Percentiles rank a stretch among this genome's conserved stretches.
These are phyloP conservation scores for Kalmusia sp. DNA, from an alignment of 2,329 filamentous ascomycete species.

Conservation along the genomic window DNA sequence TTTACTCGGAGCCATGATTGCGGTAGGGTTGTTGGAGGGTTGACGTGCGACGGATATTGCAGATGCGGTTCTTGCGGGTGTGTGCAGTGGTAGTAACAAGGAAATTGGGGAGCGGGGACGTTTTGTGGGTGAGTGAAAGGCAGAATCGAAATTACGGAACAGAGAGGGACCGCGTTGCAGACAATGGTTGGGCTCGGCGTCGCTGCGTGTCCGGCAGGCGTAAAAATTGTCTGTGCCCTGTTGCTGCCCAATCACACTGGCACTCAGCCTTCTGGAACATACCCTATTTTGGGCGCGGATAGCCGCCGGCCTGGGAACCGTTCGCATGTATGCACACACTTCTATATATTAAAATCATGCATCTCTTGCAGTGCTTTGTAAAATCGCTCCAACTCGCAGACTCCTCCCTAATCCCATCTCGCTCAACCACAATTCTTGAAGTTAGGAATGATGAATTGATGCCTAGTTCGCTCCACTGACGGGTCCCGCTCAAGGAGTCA, in stretches of 20 bases:
- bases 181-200: slow-evolving; percentile 38
- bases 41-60: slow-evolving; percentile 5
- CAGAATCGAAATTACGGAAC: slow-evolving; percentile 22
- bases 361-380: no score
- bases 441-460: no score
- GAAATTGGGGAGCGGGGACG: slow-evolving; percentile 10
- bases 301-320: neutral
- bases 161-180: slow-evolving; percentile 28
- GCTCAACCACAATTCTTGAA: no score
- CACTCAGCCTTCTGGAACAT: neutral
- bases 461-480: neutral
- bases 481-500: slow-evolving; percentile 4
- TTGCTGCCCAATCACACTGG: slow-evolving; percentile 40
- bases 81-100: slow-evolving; percentile 6
- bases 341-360: neutral
- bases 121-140: slow-evolving; percentile 21
- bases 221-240: slow-evolving; percentile 29
- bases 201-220: slow-evolving; percentile 22
- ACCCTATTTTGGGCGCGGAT: slow-evolving; percentile 5
- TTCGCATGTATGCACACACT: neutral
- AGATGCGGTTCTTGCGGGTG: neutral
- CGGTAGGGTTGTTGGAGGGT: slow-evolving; percentile 13
- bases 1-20: slow-evolving; percentile 48
- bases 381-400: no score
- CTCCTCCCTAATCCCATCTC: no score